Evolutionary conservation across 164 flowering plant species (phyloP).

Genomic region (Tinospora cordifolia): DNA sequence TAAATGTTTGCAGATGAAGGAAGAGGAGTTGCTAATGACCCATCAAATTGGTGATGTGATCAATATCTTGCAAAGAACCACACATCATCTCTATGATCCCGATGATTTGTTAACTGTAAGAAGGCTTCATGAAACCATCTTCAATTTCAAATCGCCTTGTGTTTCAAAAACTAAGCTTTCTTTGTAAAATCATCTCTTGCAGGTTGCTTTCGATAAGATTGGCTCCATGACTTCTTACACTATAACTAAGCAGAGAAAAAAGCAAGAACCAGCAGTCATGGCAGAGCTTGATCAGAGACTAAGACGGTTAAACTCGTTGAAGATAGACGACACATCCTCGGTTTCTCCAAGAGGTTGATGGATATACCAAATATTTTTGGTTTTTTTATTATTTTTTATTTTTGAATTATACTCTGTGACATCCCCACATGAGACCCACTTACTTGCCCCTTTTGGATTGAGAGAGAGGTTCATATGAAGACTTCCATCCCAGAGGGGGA

Average conservation of each 20-base stretch:
- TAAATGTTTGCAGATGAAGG: slow-evolving; percentile 68
- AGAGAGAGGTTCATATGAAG: background rate
- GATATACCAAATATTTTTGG: background rate
- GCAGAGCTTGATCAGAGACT: slow-evolving; percentile 86
- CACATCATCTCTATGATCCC: slow-evolving; percentile 93
- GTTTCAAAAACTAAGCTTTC: background rate
- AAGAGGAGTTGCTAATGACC: slow-evolving; percentile 65
- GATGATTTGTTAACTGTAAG: slow-evolving; percentile 84
- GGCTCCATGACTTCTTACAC: slow-evolving; percentile 79
- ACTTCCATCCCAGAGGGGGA: slow-evolving; percentile 7
- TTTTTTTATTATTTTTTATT: too few relatives aligned
- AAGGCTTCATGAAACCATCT: background rate
- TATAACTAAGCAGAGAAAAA: slow-evolving; percentile 89
- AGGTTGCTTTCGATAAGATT: slow-evolving; percentile 94
- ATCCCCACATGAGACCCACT: background rate
- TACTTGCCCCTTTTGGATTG: background rate
- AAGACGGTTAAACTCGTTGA: slow-evolving; percentile 56
- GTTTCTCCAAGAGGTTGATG: slow-evolving; percentile 4
- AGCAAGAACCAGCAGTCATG: slow-evolving; percentile 95
- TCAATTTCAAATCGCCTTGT: background rate
- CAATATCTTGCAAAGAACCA: slow-evolving; percentile 60
- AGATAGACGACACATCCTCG: slow-evolving; percentile 26
- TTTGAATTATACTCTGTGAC: background rate
- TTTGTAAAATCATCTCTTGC: slow-evolving; percentile 17
- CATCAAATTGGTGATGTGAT: slow-evolving; percentile 82